Evolutionary conservation across 805 yeast species (phyloP), one percentile per base, ranked within the genome.

Genomic region (Geotrichum ghanense): DNA sequence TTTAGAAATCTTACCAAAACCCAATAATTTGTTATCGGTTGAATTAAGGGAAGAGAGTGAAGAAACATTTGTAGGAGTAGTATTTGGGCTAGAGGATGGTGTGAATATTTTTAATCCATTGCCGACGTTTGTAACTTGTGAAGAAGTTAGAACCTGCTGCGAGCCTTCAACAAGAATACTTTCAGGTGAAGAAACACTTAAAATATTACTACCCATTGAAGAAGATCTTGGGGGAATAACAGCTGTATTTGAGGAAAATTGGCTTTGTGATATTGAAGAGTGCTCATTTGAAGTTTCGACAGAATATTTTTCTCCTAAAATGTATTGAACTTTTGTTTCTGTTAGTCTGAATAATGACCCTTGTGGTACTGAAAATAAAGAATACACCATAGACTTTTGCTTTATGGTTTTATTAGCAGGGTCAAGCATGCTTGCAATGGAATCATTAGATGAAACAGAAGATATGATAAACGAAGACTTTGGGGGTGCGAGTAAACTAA

Each of bases 311-410:
- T 20, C 23, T 12, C 25, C 25, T 4, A 39, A n/a, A 39, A 39
- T 22, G 25, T 20, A 39, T 22, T 39, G 42, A 5, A 39, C 42
- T 39, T 39, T 39, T 7, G 42, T 21, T 21, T 39, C 42, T 14
- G 42, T 39, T 12, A 39, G 42, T 22, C 42, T 39, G 17, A 39
- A 39, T 5, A 39, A n/a, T 4, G 42, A 20, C 4, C 42, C 42
- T 39, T 39, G 42, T 20, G 42, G 42, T 22, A 39, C 42, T 5
- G 42, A 39, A n/a, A 39, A 39, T n/a, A 39, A 24, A n/a, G 42
- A 39, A 17, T 39, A 39, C n/a, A 39, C 42, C 23, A 39, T 39
- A 5, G 42, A 20, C 23, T 21, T 39, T 4, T n/a, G 14, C 17
- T 20, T 39, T 22, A 24, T 5, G 17, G 19, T 22, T 22, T 9